Percentiles rank a stretch among this genome's conserved stretches.
Evolutionary conservation across 495 filamentous ascomycete genomes (phyloP).

Genomic region (Annulohypoxylon nitens): DNA sequence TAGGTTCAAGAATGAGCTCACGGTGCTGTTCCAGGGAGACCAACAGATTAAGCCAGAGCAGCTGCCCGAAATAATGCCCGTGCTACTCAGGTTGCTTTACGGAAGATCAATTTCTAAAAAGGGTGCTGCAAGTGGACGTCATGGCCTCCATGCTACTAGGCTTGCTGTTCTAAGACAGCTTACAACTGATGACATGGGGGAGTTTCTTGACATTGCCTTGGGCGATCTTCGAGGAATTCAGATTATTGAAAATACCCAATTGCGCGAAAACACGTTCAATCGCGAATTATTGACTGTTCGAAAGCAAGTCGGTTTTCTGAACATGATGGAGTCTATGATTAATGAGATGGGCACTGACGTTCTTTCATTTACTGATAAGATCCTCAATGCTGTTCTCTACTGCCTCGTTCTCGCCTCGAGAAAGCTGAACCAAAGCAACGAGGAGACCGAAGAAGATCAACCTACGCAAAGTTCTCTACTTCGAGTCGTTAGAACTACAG

Average conservation of each 20-base stretch:
- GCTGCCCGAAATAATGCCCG: conserved; percentile 77
- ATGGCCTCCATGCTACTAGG: conserved; percentile 74
- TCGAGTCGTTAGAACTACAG: conserved; percentile 77
- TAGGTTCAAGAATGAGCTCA: conserved; percentile 90
- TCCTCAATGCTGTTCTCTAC: conserved; percentile 82
- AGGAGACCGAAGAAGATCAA: conserved; percentile 62
- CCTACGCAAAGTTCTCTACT: conserved; percentile 67
- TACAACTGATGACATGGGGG: conserved; percentile 71
- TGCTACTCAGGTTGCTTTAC: conserved; percentile 89
- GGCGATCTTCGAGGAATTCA: conserved; percentile 72
- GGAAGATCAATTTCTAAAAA: conserved; percentile 87
- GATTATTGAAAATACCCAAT: conserved; percentile 63
- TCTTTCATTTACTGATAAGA: conserved; percentile 67
- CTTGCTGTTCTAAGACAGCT: conserved; percentile 66
- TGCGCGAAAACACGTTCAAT: conserved; percentile 64
- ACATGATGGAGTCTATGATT: conserved; percentile 91
- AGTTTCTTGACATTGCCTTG: conserved; percentile 86
- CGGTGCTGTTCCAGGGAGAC: conserved; percentile 86
- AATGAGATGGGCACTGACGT: conserved; percentile 81
- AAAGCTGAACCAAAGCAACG: conserved; percentile 60
- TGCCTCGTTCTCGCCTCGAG: conserved; percentile 81
- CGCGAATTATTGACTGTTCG: conserved; percentile 70
- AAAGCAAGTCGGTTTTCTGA: conserved; percentile 88
- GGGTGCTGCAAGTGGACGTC: conserved; percentile 71
- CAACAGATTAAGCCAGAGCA: conserved; percentile 81